A percentile compares a stretch with the other conserved stretches of the same genome.
Conservation (phyloP, 1,284 basidiomycete genomes). For the Wolfiporia cocos region DNA sequence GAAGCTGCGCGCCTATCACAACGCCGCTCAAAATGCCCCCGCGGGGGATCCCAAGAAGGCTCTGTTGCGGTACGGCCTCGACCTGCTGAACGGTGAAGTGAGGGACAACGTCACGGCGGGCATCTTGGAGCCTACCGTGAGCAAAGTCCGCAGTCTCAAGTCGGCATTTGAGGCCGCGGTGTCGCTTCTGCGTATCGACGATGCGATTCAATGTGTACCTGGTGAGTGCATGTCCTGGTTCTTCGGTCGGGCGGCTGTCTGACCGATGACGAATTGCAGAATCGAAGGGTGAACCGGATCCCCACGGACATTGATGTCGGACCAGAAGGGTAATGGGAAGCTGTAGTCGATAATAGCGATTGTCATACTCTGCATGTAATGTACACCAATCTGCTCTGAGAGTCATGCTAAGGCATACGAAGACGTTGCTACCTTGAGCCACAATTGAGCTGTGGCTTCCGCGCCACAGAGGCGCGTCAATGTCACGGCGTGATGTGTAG, state of each 20-base stretch:
- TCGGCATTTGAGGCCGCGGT: constrained; percentile 97
- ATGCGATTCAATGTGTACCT: constrained; percentile 82
- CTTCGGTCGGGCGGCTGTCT: not conserved
- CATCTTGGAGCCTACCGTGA: constrained; percentile 93
- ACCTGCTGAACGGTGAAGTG: constrained; percentile 91
- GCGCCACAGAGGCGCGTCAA: no score
- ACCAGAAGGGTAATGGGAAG: not conserved
- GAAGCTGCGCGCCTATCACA: constrained; percentile 96
- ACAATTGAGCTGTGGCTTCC: no score
- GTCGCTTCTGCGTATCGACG: constrained; percentile 92
- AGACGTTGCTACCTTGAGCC: no score
- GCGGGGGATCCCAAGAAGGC: constrained; percentile 91
- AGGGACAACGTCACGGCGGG: constrained; percentile 94
- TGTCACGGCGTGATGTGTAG: no score
- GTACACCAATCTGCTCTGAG: no score
- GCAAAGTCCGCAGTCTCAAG: constrained; percentile 96
- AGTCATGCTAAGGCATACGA: no score
- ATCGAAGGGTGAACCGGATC: constrained; percentile 54
- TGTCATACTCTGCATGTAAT: no score
- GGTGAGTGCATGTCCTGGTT: constrained; percentile 41
- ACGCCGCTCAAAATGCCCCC: constrained; percentile 91
- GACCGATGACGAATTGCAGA: constrained; percentile 39
- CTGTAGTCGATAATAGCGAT: not conserved
- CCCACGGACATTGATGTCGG: constrained; percentile 25
- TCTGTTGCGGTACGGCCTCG: constrained; percentile 93